Conservation (phyloP, 768 basidiomycete species). For the Pholiota conissans region DNA sequence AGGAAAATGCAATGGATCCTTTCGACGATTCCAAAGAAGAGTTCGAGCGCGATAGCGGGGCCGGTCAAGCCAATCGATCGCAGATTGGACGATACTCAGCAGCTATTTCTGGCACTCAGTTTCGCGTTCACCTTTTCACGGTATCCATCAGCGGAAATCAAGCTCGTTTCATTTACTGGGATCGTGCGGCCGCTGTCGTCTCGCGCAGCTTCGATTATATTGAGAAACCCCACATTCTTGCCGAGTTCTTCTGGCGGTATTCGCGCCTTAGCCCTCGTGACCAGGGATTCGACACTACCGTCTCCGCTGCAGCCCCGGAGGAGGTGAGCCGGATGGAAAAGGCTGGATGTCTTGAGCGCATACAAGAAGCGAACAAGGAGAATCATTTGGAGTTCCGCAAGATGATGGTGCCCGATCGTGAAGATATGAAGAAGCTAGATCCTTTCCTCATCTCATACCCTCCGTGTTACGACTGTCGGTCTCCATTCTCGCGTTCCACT, state of each 20-base stretch:
- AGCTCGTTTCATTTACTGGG: constrained; percentile 34
- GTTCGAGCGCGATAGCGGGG: background rate
- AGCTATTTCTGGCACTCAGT: constrained; percentile 23
- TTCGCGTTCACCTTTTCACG: constrained; percentile 31
- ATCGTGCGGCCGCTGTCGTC: constrained; percentile 30
- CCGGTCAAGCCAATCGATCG: constrained; percentile 2
- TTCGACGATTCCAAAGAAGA: background rate
- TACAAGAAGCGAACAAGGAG: background rate
- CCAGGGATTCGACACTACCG: constrained; percentile 21
- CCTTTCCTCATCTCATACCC: background rate
- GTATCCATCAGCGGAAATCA: constrained; percentile 22
- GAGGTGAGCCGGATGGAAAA: background rate
- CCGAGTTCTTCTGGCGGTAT: constrained; percentile 27
- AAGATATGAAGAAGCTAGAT: background rate
- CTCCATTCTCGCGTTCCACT: constrained; percentile 23
- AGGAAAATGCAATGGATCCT: background rate
- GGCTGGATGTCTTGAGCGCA: background rate
- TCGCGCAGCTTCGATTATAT: constrained; percentile 23
- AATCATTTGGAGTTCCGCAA: background rate
- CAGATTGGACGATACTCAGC: constrained; percentile 25
- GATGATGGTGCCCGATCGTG: too few species aligned
- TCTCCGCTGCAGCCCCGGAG: too few species aligned
- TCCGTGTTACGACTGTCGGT: background rate
- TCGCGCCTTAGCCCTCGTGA: constrained; percentile 8
- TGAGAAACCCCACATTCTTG: constrained; percentile 9